Percentiles rank a stretch among this genome's conserved stretches.
Evolutionary conservation across 2,329 filamentous ascomycete species (phyloP).

Genomic region (Didymella keratinophila): DNA sequence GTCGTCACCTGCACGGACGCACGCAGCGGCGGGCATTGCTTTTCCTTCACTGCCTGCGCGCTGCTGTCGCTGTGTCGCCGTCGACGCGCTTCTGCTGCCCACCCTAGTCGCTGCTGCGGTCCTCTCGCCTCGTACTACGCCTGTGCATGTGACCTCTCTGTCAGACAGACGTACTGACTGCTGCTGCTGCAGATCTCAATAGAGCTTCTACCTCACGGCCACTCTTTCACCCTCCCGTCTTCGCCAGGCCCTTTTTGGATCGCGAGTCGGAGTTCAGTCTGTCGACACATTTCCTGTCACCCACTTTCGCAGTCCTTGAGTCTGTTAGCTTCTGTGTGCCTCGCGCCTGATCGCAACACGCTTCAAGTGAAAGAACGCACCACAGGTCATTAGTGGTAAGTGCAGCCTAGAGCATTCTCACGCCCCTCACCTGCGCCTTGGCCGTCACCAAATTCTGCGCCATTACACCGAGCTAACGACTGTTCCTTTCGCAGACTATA

Average conservation of each 20-base stretch:
- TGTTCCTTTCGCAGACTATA: conserved; percentile 32
- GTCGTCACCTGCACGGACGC: conserved; percentile 33
- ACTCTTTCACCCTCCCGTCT: conserved; percentile 40
- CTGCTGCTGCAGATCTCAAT: conserved; percentile 20
- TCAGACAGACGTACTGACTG: conserved; percentile 38
- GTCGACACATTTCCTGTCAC: conserved; percentile 44
- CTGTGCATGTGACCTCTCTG: conserved; percentile 41
- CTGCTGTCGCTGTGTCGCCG: conserved; percentile 8
- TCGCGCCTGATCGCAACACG: conserved; percentile 28
- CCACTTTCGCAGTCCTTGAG: conserved; percentile 32
- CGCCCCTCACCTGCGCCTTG: conserved; percentile 17
- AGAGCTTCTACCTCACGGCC: conserved; percentile 36
- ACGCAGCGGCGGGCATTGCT: conserved; percentile 5
- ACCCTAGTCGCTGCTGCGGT: conserved; percentile 7
- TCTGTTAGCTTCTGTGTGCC: conserved; percentile 31
- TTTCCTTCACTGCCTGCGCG: conserved; percentile 17
- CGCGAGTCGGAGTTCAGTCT: conserved; percentile 42
- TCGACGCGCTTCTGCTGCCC: conserved; percentile 17
- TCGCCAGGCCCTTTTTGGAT: conserved; percentile 31
- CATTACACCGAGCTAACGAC: conserved; percentile 39
- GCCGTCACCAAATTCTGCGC: conserved; percentile 21
- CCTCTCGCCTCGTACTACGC: conserved; percentile 39
- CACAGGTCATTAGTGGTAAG: conserved; percentile 37
- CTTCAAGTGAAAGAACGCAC: conserved; percentile 26
- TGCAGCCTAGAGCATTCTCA: conserved; percentile 30